phyloP scores from a whole-genome alignment of 805 yeast genomes.

The Danielia oregonensis region DNA sequence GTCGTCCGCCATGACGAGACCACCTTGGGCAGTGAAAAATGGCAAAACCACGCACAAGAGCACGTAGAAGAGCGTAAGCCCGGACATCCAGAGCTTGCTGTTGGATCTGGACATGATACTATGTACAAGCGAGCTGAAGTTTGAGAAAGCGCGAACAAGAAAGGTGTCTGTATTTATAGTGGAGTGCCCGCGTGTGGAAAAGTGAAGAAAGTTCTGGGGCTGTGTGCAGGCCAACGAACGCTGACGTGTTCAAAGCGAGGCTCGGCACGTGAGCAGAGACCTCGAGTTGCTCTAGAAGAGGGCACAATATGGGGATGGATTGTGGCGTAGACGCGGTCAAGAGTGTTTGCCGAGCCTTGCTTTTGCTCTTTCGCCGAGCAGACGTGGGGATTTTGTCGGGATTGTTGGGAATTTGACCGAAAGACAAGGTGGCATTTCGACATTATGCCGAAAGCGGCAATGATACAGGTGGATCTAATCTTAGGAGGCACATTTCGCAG shows the following conservation, averaged over 20 bases:
- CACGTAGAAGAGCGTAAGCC: constrained; percentile 29
- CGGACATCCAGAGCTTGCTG: constrained; percentile 23
- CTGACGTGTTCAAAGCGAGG: constrained; percentile 17
- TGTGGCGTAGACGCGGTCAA: no score
- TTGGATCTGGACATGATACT: constrained; percentile 6
- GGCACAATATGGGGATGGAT: no score
- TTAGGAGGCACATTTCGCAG: no score
- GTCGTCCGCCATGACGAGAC: constrained; percentile 20
- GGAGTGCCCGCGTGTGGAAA: constrained; percentile 14
- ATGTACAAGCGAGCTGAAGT: not conserved
- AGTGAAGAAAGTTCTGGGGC: constrained; percentile 9
- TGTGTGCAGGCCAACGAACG: constrained; percentile 7
- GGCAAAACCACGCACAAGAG: constrained; percentile 37
- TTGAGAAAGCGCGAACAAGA: not conserved
- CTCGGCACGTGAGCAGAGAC: no score
- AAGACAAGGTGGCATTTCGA: no score
- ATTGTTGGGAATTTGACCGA: no score
- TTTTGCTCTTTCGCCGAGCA: no score
- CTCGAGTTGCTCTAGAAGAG: no score
- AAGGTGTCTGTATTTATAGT: constrained; percentile 5
- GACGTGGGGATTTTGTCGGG: no score
- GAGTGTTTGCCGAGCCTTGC: no score
- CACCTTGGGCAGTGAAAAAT: constrained; percentile 22
- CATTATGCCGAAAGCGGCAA: no score
- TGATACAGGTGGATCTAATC: no score